phyloP scores from a whole-genome alignment of 495 filamentous ascomycete genomes.

The Amphirosellinia nigrospora region DNA sequence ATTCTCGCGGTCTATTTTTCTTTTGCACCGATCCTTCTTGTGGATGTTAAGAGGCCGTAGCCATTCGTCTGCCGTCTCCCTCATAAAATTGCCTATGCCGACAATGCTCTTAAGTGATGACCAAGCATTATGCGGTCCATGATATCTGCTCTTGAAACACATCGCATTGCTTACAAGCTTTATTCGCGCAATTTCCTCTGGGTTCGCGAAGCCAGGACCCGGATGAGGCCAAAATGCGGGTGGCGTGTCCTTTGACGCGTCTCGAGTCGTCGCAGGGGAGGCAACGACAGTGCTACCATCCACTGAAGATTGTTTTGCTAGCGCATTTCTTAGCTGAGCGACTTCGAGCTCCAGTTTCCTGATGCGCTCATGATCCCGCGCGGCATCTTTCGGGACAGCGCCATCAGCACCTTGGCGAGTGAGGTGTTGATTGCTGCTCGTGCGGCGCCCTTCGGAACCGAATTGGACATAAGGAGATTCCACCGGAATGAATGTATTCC shows the following conservation, averaged over 20 bases:
- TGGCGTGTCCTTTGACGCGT: slow-evolving; percentile 36
- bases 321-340: slow-evolving; percentile 50
- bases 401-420: slow-evolving; percentile 32
- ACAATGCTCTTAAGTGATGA: slow-evolving; percentile 46
- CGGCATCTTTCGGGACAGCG: slow-evolving; percentile 28
- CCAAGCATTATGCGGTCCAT: slow-evolving; percentile 56
- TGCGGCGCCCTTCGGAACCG: slow-evolving; percentile 31
- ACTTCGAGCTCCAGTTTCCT: slow-evolving; percentile 57
- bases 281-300: slow-evolving; percentile 43
- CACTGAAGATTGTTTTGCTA: slow-evolving; percentile 46
- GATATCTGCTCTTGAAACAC: slow-evolving; percentile 54
- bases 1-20: slow-evolving; percentile 45
- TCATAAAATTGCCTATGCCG: slow-evolving; percentile 47
- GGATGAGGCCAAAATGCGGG: slow-evolving; percentile 35
- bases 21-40: slow-evolving; percentile 39
- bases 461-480: slow-evolving; percentile 24
- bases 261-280: slow-evolving; percentile 39
- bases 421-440: slow-evolving; percentile 33
- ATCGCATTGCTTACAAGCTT: slow-evolving; percentile 38
- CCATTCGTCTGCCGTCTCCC: slow-evolving; percentile 43
- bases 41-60: slow-evolving; percentile 43
- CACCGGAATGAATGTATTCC: slow-evolving; percentile 14
- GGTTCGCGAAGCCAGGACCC: slow-evolving; percentile 36
- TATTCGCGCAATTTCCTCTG: slow-evolving; percentile 46
- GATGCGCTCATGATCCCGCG: slow-evolving; percentile 53